Evolutionary conservation across 352 stramenopile species (phyloP).

Genomic region (Thraustotheca clavata): DNA sequence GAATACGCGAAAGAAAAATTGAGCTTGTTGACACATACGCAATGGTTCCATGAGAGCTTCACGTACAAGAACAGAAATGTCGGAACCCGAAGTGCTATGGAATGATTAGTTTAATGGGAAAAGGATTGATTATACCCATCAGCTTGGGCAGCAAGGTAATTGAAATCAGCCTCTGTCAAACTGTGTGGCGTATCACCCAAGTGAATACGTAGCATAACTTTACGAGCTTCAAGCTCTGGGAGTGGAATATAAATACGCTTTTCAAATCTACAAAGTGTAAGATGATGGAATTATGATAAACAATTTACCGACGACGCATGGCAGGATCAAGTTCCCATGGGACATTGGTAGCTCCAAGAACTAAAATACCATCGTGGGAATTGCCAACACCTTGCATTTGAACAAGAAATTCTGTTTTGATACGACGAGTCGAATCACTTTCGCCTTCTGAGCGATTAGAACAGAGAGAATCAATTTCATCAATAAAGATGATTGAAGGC

Average conservation of each 20-base stretch:
- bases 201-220: slow-evolving; percentile 96
- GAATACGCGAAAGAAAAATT: slow-evolving; percentile 78
- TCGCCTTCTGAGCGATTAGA: slow-evolving; percentile 90
- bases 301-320: slow-evolving; percentile 86
- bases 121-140: slow-evolving; percentile 72
- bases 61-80: slow-evolving; percentile 96
- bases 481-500: slow-evolving; percentile 95
- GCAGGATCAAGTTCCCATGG: slow-evolving; percentile 97
- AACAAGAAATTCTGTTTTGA: slow-evolving; percentile 99
- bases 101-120: not conserved
- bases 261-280: slow-evolving; percentile 86
- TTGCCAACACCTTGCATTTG: slow-evolving; percentile 96
- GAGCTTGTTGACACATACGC: slow-evolving; percentile 94
- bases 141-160: slow-evolving; percentile 86
- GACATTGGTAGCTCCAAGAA: slow-evolving; percentile 97
- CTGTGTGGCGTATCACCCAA: slow-evolving; percentile 94
- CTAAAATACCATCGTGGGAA: slow-evolving; percentile 86
- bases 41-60: slow-evolving; percentile 97
- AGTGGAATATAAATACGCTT: slow-evolving; percentile 99
- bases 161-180: slow-evolving; percentile 91
- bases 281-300: not conserved
- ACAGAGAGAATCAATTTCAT: slow-evolving; percentile 96
- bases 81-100: slow-evolving; percentile 80
- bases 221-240: slow-evolving; percentile 85
- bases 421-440: slow-evolving; percentile 91